Evolutionary conservation across 1,284 basidiomycete species (phyloP).

Genomic region (Hortiboletus rubellus): DNA sequence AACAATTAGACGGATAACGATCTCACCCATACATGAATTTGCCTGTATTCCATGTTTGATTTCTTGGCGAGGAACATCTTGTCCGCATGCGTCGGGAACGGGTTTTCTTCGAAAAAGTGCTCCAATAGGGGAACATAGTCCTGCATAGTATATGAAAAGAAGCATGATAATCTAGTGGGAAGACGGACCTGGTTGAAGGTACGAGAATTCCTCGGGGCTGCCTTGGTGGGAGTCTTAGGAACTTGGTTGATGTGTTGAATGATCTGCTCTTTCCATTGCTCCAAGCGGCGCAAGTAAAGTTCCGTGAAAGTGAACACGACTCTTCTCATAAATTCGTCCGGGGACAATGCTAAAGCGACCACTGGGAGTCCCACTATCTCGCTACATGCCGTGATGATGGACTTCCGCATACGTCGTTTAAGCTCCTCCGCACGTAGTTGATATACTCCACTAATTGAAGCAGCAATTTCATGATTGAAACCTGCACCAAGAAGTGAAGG

Average conservation of each 20-base stretch:
- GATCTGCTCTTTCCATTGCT: constrained; percentile 10
- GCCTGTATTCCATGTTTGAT: constrained; percentile 48
- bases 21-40: constrained; percentile 62
- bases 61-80: constrained; percentile 44
- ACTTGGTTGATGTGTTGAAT: background rate
- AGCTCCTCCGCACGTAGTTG: no score
- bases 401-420: no score
- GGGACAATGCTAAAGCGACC: no score
- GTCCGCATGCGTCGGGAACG: constrained; percentile 49
- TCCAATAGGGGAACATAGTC: constrained; percentile 50
- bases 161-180: accelerated
- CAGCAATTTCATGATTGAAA: no score
- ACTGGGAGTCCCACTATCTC: no score
- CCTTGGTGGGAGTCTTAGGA: accelerated
- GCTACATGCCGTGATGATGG: no score
- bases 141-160: constrained; percentile 24
- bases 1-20: accelerated
- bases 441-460: no score
- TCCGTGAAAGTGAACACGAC: no score
- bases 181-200: constrained; percentile 12
- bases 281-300: background rate
- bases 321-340: no score
- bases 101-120: constrained; percentile 49
- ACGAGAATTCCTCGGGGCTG: background rate
- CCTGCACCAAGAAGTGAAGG: no score